Base-by-base conservation (phyloP, 2,329 filamentous ascomycete species). In the Chrysoporthe puriensis region DNA sequence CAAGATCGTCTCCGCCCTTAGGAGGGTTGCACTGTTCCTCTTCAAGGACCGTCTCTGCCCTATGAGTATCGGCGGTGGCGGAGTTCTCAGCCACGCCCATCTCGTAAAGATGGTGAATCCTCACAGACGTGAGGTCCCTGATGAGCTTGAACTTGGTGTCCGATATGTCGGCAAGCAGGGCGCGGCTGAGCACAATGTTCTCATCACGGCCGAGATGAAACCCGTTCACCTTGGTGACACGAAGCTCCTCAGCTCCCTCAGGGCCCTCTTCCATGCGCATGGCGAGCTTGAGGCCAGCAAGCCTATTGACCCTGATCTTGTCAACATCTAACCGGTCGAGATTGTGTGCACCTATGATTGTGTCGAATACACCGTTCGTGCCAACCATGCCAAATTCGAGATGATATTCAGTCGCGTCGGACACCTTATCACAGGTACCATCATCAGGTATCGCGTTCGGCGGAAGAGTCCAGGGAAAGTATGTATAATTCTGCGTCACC, bases 381-480 rank as follows among this genome's bases (percentile, higher is more conserved):
- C 82, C 79, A 57, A 78, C 83, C 11, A 82, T 77, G 1, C 88
- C 86, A 72, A 90, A 90, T 72, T 90, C 88, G 66, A 90, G 86
- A 63, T 82, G 82, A 26, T 96, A 89, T 2, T 93, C 91, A 11
- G 90, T 84, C 21, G 91, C 90, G 66, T 89, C 83, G 5, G 88
- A 84, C 71, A 97, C 90, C 14, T 86, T 88, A 4, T 90, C 85
- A 72, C 93, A 97, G n/a, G 85, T 90, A 0, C 91, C 95, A 73
- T 96, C 88, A 11, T 81, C 79, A 0, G 94, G 93, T 2, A 97
- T 85, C 72, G 97, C 83, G 36, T 87, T 84, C 1, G 84, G 82
- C 0, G 96, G 95, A 0, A 99, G 81, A 0, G 96, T 98, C 95
- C 95, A 98, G 0, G 96, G 96, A 74, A 94, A 98, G 73, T 92